These are phyloP conservation scores for Tylopilus felleus DNA, from an alignment of 768 basidiomycete species.

Conservation along the genomic window DNA sequence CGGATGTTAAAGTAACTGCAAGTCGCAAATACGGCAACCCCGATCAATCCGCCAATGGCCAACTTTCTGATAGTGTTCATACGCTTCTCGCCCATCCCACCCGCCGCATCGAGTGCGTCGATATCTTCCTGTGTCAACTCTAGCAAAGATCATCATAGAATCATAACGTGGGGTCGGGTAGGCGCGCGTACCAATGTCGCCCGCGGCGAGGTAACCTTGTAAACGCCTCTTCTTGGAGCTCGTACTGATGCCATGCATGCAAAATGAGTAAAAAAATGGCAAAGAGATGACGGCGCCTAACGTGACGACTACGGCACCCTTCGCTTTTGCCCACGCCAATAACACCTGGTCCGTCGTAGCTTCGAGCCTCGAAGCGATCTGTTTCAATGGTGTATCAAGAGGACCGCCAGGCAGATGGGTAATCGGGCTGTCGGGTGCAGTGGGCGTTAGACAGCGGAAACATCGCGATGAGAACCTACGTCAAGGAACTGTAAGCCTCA, in stretches of 20 bases:
- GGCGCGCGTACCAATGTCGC: conserved; percentile 48
- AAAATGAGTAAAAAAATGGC: not conserved
- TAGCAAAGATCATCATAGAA: conserved; percentile 14
- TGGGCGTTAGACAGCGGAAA: not conserved
- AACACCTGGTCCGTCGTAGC: conserved; percentile 65
- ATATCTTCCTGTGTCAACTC: conserved; percentile 52
- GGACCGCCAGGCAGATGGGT: conserved; percentile 63
- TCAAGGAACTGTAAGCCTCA: conserved; percentile 69
- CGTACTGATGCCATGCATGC: conserved; percentile 36
- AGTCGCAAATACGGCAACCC: conserved; percentile 3
- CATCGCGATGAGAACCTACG: conserved; percentile 35
- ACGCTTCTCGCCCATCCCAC: conserved; percentile 30
- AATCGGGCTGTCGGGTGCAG: conserved; percentile 46
- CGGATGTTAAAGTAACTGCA: conserved; percentile 10
- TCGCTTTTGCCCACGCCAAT: conserved; percentile 68
- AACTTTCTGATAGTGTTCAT: not conserved
- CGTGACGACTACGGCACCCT: conserved; percentile 68
- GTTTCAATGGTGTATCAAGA: conserved; percentile 54
- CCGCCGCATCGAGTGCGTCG: conserved; percentile 54
- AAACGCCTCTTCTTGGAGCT: conserved; percentile 66
- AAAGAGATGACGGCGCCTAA: conserved; percentile 20
- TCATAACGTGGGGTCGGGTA: not conserved
- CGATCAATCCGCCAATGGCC: not conserved
- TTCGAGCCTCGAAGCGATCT: conserved; percentile 49
- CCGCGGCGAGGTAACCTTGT: conserved; percentile 64